phyloP scores from a whole-genome alignment of 331 rosid genomes.

The Pyracantha coccinea region DNA sequence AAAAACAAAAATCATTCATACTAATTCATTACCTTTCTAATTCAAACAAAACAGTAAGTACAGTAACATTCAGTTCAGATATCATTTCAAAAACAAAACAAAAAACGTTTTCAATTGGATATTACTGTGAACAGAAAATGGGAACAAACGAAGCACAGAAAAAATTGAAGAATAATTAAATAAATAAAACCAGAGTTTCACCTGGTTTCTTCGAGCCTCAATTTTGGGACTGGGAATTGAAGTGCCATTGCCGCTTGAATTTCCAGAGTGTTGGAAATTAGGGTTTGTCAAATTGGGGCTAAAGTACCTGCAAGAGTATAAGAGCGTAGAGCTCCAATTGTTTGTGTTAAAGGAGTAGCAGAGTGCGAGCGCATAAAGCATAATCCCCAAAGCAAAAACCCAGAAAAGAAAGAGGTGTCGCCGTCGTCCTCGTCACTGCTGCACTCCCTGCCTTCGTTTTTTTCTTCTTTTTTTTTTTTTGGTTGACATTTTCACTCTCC shows the following conservation, averaged over 20 bases:
- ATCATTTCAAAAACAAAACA: not conserved
- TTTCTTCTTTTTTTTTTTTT: not conserved
- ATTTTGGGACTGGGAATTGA: not conserved
- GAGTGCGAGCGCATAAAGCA: no score
- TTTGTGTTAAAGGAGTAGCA: no score
- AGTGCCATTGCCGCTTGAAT: not conserved
- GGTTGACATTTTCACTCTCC: slow-evolving; percentile 2
- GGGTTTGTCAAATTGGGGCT: slow-evolving; percentile 3
- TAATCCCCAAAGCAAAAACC: not conserved
- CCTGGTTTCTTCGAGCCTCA: slow-evolving; percentile 1
- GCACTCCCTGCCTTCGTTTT: not conserved
- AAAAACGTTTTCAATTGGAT: not conserved
- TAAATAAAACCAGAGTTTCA: not conserved
- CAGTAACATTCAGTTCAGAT: not conserved
- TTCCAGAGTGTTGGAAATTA: not conserved
- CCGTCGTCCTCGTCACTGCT: not conserved
- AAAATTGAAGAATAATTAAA: not conserved
- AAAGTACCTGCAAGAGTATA: not conserved
- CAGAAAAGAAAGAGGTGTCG: not conserved
- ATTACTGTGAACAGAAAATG: not conserved
- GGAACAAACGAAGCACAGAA: not conserved
- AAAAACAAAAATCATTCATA: not conserved
- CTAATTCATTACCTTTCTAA: not conserved
- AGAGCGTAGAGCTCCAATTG: not conserved
- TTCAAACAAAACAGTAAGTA: not conserved